A percentile compares a stretch with the other conserved stretches of the same genome.
phyloP scores from a whole-genome alignment of 2,329 filamentous ascomycete species.

The Acrocalymma vagum region DNA sequence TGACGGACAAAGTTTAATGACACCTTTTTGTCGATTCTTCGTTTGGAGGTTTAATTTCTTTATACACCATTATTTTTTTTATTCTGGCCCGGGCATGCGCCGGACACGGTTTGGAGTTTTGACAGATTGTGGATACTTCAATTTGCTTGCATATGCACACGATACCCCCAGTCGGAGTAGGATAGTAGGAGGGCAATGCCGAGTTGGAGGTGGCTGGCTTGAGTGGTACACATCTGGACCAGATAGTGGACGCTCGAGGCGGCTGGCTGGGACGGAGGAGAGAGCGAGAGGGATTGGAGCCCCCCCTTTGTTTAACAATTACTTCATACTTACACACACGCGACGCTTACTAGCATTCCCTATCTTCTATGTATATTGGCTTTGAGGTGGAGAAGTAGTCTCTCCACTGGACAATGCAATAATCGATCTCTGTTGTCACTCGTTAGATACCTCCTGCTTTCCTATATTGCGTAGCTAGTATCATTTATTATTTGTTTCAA shows the following conservation, averaged over 20 bases:
- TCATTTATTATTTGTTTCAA: neutral
- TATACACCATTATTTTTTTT: too few species aligned
- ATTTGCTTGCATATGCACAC: constrained; percentile 46
- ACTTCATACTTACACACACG: constrained; percentile 9
- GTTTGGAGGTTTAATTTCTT: too few species aligned
- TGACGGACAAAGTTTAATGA: constrained; percentile 41
- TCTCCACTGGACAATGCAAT: constrained; percentile 18
- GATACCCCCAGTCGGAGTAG: constrained; percentile 47
- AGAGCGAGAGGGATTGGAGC: constrained; percentile 23
- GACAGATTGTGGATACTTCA: constrained; percentile 40
- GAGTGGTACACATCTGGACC: constrained; percentile 6
- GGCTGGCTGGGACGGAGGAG: constrained; percentile 16
- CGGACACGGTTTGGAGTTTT: constrained; percentile 34
- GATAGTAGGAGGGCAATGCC: constrained; percentile 18
- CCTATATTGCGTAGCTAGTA: constrained; percentile 4
- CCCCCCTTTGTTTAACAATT: constrained; percentile 12
- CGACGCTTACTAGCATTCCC: constrained; percentile 23
- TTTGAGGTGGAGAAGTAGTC: constrained; percentile 17
- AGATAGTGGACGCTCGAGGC: constrained; percentile 14
- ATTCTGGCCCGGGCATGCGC: constrained; percentile 23
- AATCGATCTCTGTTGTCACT: constrained; percentile 14
- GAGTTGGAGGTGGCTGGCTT: constrained; percentile 11
- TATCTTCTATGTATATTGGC: constrained; percentile 28
- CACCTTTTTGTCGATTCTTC: constrained; percentile 37
- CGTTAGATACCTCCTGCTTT: neutral